These are phyloP conservation scores for Trichoderma koningiopsis DNA, from an alignment of 2,329 filamentous ascomycete species.

Conservation along the genomic window DNA sequence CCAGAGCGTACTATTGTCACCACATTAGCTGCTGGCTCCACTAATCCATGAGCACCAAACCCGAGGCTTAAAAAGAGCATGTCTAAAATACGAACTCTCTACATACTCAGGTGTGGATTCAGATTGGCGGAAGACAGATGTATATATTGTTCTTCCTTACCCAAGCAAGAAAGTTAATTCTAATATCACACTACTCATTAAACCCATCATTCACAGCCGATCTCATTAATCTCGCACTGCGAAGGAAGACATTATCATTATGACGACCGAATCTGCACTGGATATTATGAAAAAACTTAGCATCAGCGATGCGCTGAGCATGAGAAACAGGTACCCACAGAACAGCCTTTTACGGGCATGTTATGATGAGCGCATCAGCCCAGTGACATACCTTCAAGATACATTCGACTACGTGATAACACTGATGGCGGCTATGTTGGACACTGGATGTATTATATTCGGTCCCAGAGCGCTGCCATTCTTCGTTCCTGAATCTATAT, in stretches of 20 bases:
- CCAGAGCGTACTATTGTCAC: too few species aligned
- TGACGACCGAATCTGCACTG: not conserved
- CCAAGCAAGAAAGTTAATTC: too few species aligned
- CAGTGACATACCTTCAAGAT: slow-evolving; percentile 13
- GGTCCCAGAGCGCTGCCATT: slow-evolving; percentile 23
- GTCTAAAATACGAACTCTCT: too few species aligned
- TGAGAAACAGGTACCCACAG: slow-evolving; percentile 9
- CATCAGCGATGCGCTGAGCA: slow-evolving; percentile 12
- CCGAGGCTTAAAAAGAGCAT: too few species aligned
- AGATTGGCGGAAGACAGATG: too few species aligned
- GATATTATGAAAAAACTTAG: slow-evolving; percentile 27
- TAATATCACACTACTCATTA: too few species aligned
- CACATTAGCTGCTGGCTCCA: too few species aligned
- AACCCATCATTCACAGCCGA: too few species aligned
- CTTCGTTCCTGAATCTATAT: slow-evolving; percentile 21
- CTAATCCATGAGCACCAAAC: too few species aligned
- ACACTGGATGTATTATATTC: slow-evolving; percentile 23
- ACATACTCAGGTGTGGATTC: too few species aligned
- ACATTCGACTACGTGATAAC: slow-evolving; percentile 26
- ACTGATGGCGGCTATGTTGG: slow-evolving; percentile 25
- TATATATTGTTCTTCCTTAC: too few species aligned
- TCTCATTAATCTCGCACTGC: not conserved
- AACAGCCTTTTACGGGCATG: slow-evolving; percentile 11
- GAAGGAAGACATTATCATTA: not conserved
- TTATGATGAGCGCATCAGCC: not conserved